phyloP scores from a whole-genome alignment of 495 filamentous ascomycete species.

The Penicillium diatomitis region DNA sequence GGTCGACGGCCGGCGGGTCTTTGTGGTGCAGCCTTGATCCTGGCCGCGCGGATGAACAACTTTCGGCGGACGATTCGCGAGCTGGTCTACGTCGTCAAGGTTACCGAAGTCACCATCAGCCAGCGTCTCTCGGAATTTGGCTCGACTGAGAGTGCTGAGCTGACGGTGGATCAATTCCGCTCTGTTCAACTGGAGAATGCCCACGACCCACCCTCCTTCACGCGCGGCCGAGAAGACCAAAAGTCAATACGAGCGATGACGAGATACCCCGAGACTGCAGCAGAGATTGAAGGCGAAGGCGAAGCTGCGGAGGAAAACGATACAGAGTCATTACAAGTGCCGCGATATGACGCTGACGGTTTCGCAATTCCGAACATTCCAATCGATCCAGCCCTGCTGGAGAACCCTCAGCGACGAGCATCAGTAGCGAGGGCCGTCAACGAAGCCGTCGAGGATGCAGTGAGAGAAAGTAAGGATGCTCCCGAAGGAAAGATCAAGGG shows the following conservation, averaged over 20 bases:
- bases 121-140: slow-evolving; percentile 87
- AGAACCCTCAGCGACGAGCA: slow-evolving; percentile 10
- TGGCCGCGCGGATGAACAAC: slow-evolving; percentile 95
- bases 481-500: slow-evolving; percentile 25
- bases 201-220: slow-evolving; percentile 77
- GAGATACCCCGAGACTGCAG: slow-evolving; percentile 39
- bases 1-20: slow-evolving; percentile 90
- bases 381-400: slow-evolving; percentile 35
- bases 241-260: slow-evolving; percentile 27
- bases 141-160: slow-evolving; percentile 61
- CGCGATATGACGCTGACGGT: slow-evolving; percentile 37
- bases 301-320: slow-evolving; percentile 8
- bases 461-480: slow-evolving; percentile 9
- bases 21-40: slow-evolving; percentile 86
- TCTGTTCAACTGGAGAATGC: slow-evolving; percentile 53
- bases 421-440: slow-evolving; percentile 17
- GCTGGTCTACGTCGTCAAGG: slow-evolving; percentile 92
- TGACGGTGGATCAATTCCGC: slow-evolving; percentile 84
- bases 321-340: slow-evolving; percentile 16
- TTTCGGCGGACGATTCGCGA: slow-evolving; percentile 85
- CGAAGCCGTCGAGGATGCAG: slow-evolving; percentile 16
- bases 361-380: slow-evolving; percentile 41
- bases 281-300: slow-evolving; percentile 33
- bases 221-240: slow-evolving; percentile 47
- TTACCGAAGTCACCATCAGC: slow-evolving; percentile 81